Evolutionary conservation across 345 rosid species (phyloP).

Genomic region (Pugionium cornutum): DNA sequence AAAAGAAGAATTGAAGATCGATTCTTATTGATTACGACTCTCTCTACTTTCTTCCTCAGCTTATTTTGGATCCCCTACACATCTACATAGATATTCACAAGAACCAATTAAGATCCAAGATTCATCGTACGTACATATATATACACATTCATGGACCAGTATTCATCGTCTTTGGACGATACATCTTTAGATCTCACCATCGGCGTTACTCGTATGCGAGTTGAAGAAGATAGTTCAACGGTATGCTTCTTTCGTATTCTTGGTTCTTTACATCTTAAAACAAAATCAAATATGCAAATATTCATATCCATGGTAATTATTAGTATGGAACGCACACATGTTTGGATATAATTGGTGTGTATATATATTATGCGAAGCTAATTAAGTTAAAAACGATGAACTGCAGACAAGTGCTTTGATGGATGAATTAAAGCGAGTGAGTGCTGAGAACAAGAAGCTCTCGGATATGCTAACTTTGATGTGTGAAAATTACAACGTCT

Average conservation of each 20-base stretch:
- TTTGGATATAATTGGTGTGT: neutral
- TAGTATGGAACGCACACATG: slow-evolving; percentile 36
- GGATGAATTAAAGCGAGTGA: slow-evolving; percentile 79
- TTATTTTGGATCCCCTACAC: slow-evolving; percentile 8
- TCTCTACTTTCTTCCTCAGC: slow-evolving; percentile 28
- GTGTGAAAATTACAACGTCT: slow-evolving; percentile 76
- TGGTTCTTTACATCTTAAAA: slow-evolving; percentile 15
- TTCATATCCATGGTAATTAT: neutral
- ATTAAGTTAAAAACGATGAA: too few species aligned
- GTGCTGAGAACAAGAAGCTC: slow-evolving; percentile 84
- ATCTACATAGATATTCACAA: slow-evolving; percentile 23
- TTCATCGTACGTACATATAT: slow-evolving; percentile 8
- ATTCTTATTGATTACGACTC: slow-evolving; percentile 29
- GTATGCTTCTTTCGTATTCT: slow-evolving; percentile 28
- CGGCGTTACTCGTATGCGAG: slow-evolving; percentile 42
- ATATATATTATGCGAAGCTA: neutral
- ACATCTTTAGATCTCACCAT: slow-evolving; percentile 64
- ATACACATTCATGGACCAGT: slow-evolving; percentile 46
- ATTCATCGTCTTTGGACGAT: slow-evolving; percentile 47
- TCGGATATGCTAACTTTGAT: slow-evolving; percentile 69
- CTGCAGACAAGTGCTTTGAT: slow-evolving; percentile 47
- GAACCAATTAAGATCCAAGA: slow-evolving; percentile 18
- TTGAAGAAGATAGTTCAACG: slow-evolving; percentile 41
- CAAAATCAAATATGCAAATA: slow-evolving; percentile 22
- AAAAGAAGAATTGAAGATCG: slow-evolving; percentile 26